phyloP scores from a whole-genome alignment of 192 early-diverging fungal genomes.

The Haplosporangium gracile region DNA sequence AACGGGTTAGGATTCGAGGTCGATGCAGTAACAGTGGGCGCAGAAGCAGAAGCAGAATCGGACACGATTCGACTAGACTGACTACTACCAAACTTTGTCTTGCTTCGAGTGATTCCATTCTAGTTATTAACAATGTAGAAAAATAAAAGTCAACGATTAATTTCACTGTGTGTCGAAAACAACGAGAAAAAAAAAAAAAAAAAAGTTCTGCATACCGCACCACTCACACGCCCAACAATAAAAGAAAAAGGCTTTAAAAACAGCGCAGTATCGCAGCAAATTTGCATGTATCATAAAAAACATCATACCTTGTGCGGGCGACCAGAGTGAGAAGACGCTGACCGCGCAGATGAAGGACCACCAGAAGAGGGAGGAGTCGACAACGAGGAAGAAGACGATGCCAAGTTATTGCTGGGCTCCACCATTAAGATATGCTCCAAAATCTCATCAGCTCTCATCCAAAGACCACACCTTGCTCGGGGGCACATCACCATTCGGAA shows the following conservation, averaged over 20 bases:
- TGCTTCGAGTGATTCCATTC: not conserved
- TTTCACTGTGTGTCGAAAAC: not conserved
- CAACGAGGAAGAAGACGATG: not conserved
- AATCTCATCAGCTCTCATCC: slow-evolving; percentile 52
- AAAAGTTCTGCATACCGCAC: not conserved
- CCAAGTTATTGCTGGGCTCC: slow-evolving; percentile 1
- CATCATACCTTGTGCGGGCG: not conserved
- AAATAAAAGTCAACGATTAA: not conserved
- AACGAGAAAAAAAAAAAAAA: not conserved
- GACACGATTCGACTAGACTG: not conserved
- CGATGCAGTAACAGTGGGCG: not conserved
- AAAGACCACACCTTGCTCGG: slow-evolving; percentile 29
- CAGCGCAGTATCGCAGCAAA: slow-evolving; percentile 6
- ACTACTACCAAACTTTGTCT: not conserved
- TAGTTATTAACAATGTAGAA: not conserved
- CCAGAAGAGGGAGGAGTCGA: not conserved
- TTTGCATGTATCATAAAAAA: not conserved
- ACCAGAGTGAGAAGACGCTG: not conserved
- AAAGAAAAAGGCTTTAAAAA: not conserved
- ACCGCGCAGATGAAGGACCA: slow-evolving; percentile 1
- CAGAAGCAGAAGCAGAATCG: not conserved
- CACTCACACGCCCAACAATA: not conserved
- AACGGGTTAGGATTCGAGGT: not conserved
- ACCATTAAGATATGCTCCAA: slow-evolving; percentile 52
- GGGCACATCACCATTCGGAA: slow-evolving; percentile 47